Conservation (phyloP, 192 early-diverging fungal species). For the Gigaspora rosea region DNA sequence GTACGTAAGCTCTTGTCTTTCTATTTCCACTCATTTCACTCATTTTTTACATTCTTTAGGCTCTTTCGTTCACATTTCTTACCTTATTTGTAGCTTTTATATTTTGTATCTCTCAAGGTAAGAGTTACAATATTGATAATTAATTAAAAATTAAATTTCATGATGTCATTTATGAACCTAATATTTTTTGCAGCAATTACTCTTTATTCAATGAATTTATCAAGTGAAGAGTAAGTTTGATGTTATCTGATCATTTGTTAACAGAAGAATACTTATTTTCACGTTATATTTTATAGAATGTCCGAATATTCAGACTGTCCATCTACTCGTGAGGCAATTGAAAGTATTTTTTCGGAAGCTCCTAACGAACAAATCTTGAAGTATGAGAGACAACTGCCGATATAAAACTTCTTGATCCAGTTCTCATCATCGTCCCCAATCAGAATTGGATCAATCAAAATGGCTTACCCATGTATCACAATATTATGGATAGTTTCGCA, state of each 20-base stretch:
- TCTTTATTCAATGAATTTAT: neutral
- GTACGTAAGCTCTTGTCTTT: neutral
- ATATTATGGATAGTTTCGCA: slow-evolving; percentile 14
- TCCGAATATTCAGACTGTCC: neutral
- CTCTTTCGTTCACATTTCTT: neutral
- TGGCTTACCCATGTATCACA: neutral
- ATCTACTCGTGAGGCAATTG: neutral
- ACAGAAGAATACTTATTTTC: neutral
- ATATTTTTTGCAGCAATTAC: neutral
- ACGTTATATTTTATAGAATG: slow-evolving; percentile 5
- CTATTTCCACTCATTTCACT: neutral
- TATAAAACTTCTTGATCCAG: neutral
- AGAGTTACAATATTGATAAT: neutral
- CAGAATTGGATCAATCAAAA: slow-evolving; percentile 22
- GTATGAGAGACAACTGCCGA: neutral
- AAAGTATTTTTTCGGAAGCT: slow-evolving; percentile 9
- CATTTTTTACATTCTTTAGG: neutral
- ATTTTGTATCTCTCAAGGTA: neutral
- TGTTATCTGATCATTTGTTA: neutral
- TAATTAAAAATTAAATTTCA: slow-evolving; percentile 20
- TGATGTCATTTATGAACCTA: neutral
- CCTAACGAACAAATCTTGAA: neutral
- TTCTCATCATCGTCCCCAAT: no score
- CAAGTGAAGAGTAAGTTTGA: neutral
- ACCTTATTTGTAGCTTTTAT: neutral